These are phyloP conservation scores for Aegilops bicornis DNA, from an alignment of 176 grass and related monocot genomes.

Conservation along the genomic window DNA sequence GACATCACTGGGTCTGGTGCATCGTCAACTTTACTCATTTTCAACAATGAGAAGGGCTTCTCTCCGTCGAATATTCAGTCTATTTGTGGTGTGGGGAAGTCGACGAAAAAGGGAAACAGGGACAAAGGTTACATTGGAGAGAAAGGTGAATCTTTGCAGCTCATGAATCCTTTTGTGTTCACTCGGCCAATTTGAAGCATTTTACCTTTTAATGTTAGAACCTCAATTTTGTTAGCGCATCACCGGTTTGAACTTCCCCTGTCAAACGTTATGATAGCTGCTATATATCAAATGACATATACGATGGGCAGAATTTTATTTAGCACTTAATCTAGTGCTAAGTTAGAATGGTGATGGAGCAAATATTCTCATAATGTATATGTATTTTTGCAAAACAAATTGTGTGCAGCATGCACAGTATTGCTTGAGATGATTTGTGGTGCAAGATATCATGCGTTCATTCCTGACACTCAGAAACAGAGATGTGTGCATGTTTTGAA, in stretches of 20 bases:
- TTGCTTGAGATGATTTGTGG: too few species aligned
- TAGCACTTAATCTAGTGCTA: too few species aligned
- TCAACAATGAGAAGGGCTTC: constrained; percentile 74
- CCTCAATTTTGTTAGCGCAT: background rate
- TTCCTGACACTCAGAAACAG: too few species aligned
- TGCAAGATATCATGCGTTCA: too few species aligned
- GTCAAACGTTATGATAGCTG: too few species aligned
- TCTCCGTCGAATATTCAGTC: constrained; percentile 53
- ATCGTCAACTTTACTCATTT: constrained; percentile 55
- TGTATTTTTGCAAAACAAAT: too few species aligned
- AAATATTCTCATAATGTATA: too few species aligned
- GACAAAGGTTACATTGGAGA: constrained; percentile 63
- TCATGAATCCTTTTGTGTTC: background rate
- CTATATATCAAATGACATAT: too few species aligned
- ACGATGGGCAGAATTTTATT: too few species aligned
- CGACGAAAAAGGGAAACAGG: constrained; percentile 62
- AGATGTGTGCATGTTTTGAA: too few species aligned
- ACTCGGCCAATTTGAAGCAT: background rate
- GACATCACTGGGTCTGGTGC: constrained; percentile 58
- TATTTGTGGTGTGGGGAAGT: constrained; percentile 59
- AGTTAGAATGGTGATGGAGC: too few species aligned
- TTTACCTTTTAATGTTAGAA: background rate
- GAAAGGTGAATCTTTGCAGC: constrained; percentile 44
- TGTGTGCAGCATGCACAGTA: too few species aligned
- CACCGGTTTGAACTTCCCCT: background rate